These are phyloP conservation scores for Ophiostoma tasmaniense DNA, from an alignment of 2,329 filamentous ascomycete species.

Conservation along the genomic window DNA sequence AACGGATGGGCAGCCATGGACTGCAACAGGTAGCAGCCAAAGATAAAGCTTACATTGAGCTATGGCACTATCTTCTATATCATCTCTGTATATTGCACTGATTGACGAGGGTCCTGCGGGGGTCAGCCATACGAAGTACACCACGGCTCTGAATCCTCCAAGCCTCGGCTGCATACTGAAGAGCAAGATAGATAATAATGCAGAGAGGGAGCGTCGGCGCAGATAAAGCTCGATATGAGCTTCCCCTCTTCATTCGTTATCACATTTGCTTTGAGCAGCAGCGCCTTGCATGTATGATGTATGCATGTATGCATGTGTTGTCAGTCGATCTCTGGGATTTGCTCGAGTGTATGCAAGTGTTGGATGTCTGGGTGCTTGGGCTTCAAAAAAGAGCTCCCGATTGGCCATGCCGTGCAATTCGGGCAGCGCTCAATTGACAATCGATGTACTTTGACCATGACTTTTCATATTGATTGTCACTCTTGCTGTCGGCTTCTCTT, in stretches of 20 bases:
- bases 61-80: background rate
- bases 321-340: background rate
- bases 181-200: background rate
- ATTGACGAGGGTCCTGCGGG: background rate
- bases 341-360: background rate
- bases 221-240: background rate
- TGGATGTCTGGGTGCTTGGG: background rate
- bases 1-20: background rate
- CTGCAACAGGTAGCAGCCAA: background rate
- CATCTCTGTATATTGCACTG: background rate
- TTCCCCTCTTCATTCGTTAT: background rate
- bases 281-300: background rate
- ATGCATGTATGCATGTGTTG: slow-evolving; percentile 2
- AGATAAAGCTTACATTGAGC: background rate
- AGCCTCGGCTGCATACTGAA: background rate
- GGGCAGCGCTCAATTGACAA: background rate
- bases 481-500: background rate
- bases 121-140: background rate
- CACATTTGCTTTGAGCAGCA: background rate
- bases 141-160: background rate
- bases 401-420: background rate
- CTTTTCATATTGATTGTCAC: background rate
- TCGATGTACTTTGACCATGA: background rate
- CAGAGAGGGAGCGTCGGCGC: background rate
- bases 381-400: background rate